These are phyloP conservation scores for Phlebiopsis flavidoalba DNA, from an alignment of 768 basidiomycete genomes.

Conservation along the genomic window DNA sequence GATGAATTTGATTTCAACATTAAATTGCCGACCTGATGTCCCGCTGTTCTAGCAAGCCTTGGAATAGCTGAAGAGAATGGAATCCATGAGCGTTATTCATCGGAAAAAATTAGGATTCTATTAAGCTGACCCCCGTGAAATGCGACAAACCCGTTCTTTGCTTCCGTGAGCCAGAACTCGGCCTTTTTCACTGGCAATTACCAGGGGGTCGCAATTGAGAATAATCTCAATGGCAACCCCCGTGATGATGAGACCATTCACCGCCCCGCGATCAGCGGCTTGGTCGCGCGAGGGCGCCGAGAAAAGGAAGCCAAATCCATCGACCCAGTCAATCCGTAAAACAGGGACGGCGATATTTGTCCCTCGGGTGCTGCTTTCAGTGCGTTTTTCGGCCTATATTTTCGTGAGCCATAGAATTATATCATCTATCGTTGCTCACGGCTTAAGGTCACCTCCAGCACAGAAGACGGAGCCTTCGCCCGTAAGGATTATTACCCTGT, in stretches of 20 bases:
- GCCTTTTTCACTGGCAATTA: constrained; percentile 60
- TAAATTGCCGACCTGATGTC: constrained; percentile 58
- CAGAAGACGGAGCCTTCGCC: constrained; percentile 71
- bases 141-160: constrained; percentile 70
- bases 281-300: constrained; percentile 50
- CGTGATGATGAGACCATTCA: constrained; percentile 54
- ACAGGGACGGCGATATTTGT: background rate
- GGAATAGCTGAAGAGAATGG: constrained; percentile 42
- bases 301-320: constrained; percentile 76
- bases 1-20: constrained; percentile 1
- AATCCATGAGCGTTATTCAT: background rate
- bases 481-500: constrained; percentile 72
- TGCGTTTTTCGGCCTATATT: background rate
- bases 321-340: constrained; percentile 17
- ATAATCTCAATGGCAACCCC: constrained; percentile 33
- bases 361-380: background rate
- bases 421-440: constrained; percentile 39
- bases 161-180: constrained; percentile 70
- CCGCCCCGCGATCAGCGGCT: constrained; percentile 80
- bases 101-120: background rate
- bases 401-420: background rate
- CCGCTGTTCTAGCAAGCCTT: constrained; percentile 54
- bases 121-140: constrained; percentile 52
- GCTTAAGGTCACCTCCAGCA: constrained; percentile 74
- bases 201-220: constrained; percentile 74